Evolutionary conservation across 306 rosid species (phyloP), one percentile per base, ranked within the genome.

Genomic region (Alnus glutinosa): DNA sequence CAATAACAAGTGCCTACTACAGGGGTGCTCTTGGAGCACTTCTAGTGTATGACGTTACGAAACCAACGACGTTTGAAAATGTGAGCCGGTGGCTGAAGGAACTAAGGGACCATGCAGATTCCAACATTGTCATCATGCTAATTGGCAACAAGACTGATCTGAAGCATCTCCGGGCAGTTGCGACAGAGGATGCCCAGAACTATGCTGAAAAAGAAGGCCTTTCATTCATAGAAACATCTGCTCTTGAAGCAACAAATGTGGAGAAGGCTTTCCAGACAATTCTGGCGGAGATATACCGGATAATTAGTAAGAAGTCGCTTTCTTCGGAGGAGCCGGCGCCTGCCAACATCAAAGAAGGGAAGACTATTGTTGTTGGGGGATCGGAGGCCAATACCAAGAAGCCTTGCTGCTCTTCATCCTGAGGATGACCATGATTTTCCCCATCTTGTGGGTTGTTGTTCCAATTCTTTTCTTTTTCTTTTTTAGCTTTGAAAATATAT

Each of bases 1-100:
- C 98, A 9, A 94, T 94, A 37, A 94, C 97, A 0, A 91, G 97
- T 75, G 98, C 98, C 39, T 94, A 94, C 89, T 94, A 94, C 50
- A 80, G 97, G 1, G 98, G 98, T 19, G 98, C 98, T 32, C 95
- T 94, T 1, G 98, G 97, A 70, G 98, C 97, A 55, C 90, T 94
- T 82, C 88, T 94, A 0, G 98, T 94, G 15, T 94, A 91, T 0
- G 98, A 94, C 5, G 89, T 88, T 32, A 92, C 98, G 0, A 95
- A 95, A 75, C 95, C 98, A 3, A 95, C 89, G 1, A 88, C 97
- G 0, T 95, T 95, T 16, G 96, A 95, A n/a, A 95, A 95, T 23
- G 98, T 92, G 3, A 81, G 82, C 73, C 78, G 98, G 11, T 95
- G 98, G 98, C 94, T 95, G 49, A 95, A 95, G 95, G 98, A 95